These are phyloP conservation scores for Trametes cubensis DNA, from an alignment of 768 basidiomycete species.

Conservation along the genomic window DNA sequence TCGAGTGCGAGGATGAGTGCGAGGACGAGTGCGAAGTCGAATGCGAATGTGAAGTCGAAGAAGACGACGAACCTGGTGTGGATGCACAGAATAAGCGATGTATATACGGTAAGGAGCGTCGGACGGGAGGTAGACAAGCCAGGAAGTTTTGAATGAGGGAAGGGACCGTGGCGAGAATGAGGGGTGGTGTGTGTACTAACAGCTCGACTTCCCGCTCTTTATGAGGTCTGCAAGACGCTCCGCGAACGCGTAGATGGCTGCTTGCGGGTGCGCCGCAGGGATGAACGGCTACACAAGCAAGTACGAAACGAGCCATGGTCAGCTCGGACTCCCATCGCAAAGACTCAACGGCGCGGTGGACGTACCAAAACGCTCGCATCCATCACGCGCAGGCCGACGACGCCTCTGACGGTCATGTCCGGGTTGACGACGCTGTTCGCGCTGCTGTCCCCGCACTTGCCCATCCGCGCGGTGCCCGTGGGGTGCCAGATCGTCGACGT, in stretches of 20 bases:
- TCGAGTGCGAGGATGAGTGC: no score
- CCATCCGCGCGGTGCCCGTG: constrained; percentile 46
- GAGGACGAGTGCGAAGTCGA: no score
- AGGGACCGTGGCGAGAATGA: no score
- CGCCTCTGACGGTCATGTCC: constrained; percentile 46
- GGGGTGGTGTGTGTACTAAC: not conserved
- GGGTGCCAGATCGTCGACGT: constrained; percentile 32
- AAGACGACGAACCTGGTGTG: no score
- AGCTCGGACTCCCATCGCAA: not conserved
- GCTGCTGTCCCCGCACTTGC: constrained; percentile 30
- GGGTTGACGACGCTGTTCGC: constrained; percentile 46
- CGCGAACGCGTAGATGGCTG: constrained; percentile 28
- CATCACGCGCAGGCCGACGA: constrained; percentile 42
- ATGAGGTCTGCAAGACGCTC: constrained; percentile 32
- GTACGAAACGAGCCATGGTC: no score
- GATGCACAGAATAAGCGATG: no score
- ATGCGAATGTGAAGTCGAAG: no score
- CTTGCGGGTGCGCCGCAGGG: constrained; percentile 26
- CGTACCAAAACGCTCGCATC: constrained; percentile 24
- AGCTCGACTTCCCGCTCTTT: constrained; percentile 16
- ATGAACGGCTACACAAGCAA: constrained; percentile 22
- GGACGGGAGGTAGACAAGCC: no score
- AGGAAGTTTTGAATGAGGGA: no score
- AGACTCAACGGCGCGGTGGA: not conserved
- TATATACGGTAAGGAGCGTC: no score